A percentile compares a stretch with the other conserved stretches of the same genome.
phyloP scores from a whole-genome alignment of 129 eudicot species.

The Flaveria brownii region DNA sequence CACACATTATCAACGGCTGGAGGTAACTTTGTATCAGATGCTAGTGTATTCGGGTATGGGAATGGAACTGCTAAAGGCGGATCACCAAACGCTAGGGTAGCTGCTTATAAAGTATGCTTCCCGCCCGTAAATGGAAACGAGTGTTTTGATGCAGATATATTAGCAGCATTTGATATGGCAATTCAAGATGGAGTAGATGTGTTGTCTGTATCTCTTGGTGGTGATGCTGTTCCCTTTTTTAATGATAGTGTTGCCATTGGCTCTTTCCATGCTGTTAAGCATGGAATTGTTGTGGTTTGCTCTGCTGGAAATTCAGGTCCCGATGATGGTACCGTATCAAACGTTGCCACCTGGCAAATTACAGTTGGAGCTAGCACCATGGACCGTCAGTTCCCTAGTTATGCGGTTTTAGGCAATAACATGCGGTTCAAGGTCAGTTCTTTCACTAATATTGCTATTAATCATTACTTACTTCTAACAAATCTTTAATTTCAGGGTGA shows the following conservation, averaged over 20 bases:
- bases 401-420: conserved; percentile 56
- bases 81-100: conserved; percentile 85
- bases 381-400: conserved; percentile 77
- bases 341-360: conserved; percentile 82
- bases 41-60: conserved; percentile 63
- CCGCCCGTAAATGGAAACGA: conserved; percentile 58
- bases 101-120: conserved; percentile 91
- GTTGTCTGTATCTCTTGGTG: conserved; percentile 89
- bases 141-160: conserved; percentile 83
- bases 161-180: conserved; percentile 89
- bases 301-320: conserved; percentile 98
- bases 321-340: conserved; percentile 54
- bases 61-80: conserved; percentile 97
- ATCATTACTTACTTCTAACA: background rate
- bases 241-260: conserved; percentile 76
- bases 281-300: conserved; percentile 73
- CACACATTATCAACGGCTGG: conserved; percentile 99
- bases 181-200: conserved; percentile 92
- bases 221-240: conserved; percentile 54
- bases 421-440: conserved; percentile 56
- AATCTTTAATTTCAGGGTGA: conserved; percentile 57
- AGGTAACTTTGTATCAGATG: conserved; percentile 71
- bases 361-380: conserved; percentile 93
- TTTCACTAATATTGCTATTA: background rate
- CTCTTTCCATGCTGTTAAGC: conserved; percentile 83